Evolutionary conservation across 306 rosid species (phyloP).

Genomic region (Glycyrrhiza uralensis): DNA sequence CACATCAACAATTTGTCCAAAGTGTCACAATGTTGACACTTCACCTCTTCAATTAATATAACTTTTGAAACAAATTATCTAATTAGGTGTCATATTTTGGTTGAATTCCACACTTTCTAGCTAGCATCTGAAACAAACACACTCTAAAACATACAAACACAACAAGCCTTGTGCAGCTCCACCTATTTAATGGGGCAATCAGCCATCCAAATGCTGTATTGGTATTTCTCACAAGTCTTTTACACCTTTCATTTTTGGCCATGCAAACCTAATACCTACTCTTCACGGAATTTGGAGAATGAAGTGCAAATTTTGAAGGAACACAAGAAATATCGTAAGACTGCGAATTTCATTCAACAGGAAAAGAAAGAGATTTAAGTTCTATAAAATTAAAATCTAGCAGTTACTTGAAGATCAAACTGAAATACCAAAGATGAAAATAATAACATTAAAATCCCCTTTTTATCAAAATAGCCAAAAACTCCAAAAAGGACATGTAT

Average conservation of each 20-base stretch:
- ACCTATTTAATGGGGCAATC: background rate
- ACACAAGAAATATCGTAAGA: background rate
- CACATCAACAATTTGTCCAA: too few relatives aligned
- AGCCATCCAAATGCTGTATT: too few relatives aligned
- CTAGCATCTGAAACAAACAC: too few relatives aligned
- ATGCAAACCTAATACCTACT: background rate
- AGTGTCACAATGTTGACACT: too few relatives aligned
- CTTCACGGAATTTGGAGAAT: background rate
- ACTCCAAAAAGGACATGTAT: background rate
- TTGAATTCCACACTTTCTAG: too few relatives aligned
- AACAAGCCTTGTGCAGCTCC: background rate
- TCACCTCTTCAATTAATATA: too few relatives aligned
- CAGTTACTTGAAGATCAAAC: constrained; percentile 25
- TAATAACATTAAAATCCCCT: background rate
- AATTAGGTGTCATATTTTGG: too few relatives aligned
- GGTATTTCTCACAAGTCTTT: background rate
- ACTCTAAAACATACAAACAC: background rate
- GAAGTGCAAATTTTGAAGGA: background rate
- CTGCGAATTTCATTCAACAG: background rate
- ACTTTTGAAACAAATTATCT: too few relatives aligned
- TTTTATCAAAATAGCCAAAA: constrained; percentile 9
- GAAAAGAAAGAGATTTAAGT: background rate
- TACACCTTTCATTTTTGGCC: background rate
- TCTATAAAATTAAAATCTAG: constrained; percentile 17
- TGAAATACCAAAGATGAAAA: background rate